These are phyloP conservation scores for Iris pallida DNA, from an alignment of 116 monocot genomes.

Conservation along the genomic window DNA sequence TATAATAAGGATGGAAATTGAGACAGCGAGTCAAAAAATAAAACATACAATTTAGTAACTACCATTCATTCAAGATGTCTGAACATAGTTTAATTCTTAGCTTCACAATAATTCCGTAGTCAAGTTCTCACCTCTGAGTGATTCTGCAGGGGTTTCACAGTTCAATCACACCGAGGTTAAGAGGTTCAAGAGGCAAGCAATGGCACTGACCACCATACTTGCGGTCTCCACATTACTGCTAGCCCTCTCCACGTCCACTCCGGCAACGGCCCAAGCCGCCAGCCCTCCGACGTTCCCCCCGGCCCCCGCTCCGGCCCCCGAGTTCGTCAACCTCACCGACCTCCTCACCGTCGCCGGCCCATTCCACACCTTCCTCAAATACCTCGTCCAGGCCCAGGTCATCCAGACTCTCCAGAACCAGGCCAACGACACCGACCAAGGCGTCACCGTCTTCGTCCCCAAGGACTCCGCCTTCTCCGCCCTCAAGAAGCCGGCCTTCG, in stretches of 20 bases:
- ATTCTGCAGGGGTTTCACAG: no score
- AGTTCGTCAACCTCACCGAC: conserved; percentile 58
- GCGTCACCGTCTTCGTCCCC: conserved; percentile 91
- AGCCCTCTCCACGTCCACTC: conserved; percentile 3
- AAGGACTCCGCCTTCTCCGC: conserved; percentile 67
- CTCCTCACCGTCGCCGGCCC: conserved; percentile 72
- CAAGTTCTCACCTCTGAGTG: no score
- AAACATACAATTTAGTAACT: no score
- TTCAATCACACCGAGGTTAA: neutral
- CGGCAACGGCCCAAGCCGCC: conserved; percentile 21
- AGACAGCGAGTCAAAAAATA: no score
- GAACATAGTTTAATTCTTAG: no score
- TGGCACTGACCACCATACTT: conserved; percentile 12
- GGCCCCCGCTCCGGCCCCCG: conserved; percentile 69
- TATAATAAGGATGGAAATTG: no score
- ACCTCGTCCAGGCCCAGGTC: conserved; percentile 55
- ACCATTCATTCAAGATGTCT: no score
- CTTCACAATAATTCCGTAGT: no score
- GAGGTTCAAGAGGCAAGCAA: conserved; percentile 8
- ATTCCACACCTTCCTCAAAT: conserved; percentile 75
- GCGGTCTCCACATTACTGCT: conserved; percentile 20
- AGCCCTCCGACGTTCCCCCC: conserved; percentile 22
- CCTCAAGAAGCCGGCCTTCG: conserved; percentile 54
- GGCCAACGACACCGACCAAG: conserved; percentile 74
- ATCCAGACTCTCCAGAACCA: conserved; percentile 80